Conservation (phyloP, 208 protist genomes). For the Trypanosoma scelopori region DNA sequence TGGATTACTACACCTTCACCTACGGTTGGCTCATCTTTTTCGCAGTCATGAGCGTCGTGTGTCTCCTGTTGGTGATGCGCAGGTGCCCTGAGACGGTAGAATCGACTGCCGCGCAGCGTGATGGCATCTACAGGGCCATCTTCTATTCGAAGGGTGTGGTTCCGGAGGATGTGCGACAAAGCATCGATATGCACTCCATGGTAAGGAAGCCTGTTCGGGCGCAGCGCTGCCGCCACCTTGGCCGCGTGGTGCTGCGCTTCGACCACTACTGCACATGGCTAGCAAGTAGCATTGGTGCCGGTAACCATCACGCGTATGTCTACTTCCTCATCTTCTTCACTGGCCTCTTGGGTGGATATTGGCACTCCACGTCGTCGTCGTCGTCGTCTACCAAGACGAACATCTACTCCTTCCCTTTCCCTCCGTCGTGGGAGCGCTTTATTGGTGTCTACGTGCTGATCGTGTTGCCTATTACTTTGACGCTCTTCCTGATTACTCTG, state of each 20-base stretch:
- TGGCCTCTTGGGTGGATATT: constrained; percentile 26
- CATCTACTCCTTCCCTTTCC: constrained; percentile 2
- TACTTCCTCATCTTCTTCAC: constrained; percentile 23
- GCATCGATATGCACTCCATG: constrained; percentile 59
- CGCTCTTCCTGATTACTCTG: constrained; percentile 34
- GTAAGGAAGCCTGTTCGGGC: constrained; percentile 77
- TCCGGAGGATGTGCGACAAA: constrained; percentile 37
- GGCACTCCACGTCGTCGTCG: constrained; percentile 1
- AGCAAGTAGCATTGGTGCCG: constrained; percentile 61
- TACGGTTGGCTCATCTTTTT: not conserved
- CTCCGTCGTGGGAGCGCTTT: constrained; percentile 27
- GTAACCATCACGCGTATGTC: constrained; percentile 74
- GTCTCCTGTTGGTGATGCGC: not conserved
- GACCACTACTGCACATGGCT: constrained; percentile 81
- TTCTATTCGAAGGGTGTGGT: constrained; percentile 27
- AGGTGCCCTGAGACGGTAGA: constrained; percentile 2
- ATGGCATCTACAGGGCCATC: constrained; percentile 59
- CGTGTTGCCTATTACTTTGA: constrained; percentile 42
- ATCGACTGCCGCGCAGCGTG: constrained; percentile 40
- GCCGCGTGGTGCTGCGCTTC: constrained; percentile 65
- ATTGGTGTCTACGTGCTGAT: constrained; percentile 59
- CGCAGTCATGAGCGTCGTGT: constrained; percentile 2
- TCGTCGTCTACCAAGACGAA: not conserved
- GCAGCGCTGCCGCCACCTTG: constrained; percentile 61
- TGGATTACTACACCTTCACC: too few species aligned